These are phyloP conservation scores for Podaxis pistillaris DNA, from an alignment of 768 basidiomycete species.

Conservation along the genomic window DNA sequence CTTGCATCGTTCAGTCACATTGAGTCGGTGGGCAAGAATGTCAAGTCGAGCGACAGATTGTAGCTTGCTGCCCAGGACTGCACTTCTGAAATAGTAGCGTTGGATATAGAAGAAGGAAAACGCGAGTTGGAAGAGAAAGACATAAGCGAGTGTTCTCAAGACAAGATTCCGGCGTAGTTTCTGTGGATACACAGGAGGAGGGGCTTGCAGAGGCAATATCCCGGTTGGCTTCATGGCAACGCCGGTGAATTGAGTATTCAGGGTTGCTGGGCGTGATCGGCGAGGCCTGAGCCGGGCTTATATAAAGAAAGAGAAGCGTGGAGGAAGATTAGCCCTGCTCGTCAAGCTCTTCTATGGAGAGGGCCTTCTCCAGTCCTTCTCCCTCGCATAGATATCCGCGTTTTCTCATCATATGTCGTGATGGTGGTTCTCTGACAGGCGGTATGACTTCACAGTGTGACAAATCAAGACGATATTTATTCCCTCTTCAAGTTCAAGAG, in stretches of 20 bases:
- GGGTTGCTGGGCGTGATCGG: not conserved
- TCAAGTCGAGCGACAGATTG: conserved; percentile 3
- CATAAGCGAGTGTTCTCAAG: not conserved
- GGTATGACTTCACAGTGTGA: not conserved
- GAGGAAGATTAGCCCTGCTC: not conserved
- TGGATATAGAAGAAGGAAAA: not conserved
- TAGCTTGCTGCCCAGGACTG: not conserved
- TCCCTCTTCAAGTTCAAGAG: not conserved
- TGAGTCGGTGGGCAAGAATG: conserved; percentile 1
- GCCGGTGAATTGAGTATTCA: not conserved
- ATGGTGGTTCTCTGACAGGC: not conserved
- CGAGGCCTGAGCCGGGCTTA: not conserved
- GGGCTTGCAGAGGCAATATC: conserved; percentile 5
- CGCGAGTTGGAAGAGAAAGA: not conserved
- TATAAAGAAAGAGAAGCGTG: conserved; percentile 3
- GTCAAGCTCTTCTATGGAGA: conserved; percentile 1
- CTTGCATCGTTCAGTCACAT: conserved; percentile 16
- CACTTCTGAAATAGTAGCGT: not conserved
- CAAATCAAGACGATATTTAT: not conserved
- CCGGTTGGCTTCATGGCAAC: conserved; percentile 1
- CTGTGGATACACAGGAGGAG: not conserved
- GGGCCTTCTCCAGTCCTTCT: not conserved
- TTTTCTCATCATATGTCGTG: conserved; percentile 7
- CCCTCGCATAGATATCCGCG: not conserved
- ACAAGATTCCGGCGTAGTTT: not conserved